phyloP scores from a whole-genome alignment of 2,329 filamentous ascomycete species.

The Rhynchosporium graminicola region DNA sequence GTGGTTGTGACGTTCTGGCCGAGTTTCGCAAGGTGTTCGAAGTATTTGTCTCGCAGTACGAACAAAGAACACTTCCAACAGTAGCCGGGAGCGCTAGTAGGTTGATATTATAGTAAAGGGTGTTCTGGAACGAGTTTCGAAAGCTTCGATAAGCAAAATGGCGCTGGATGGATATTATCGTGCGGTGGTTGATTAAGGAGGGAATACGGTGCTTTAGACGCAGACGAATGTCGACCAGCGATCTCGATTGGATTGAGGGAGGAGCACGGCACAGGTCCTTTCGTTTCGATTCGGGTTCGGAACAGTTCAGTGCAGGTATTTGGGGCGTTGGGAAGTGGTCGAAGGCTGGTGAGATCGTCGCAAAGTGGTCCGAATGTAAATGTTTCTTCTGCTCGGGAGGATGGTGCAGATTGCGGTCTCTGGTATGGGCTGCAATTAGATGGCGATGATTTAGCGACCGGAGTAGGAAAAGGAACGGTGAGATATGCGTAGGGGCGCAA shows the following conservation, averaged over 20 bases:
- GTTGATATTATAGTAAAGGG: slow-evolving; percentile 12
- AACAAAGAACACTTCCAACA: slow-evolving; percentile 23
- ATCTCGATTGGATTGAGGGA: slow-evolving; percentile 15
- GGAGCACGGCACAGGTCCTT: slow-evolving; percentile 12
- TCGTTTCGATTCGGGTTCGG: slow-evolving; percentile 7
- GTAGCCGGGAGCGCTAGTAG: slow-evolving; percentile 5
- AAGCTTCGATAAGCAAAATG: slow-evolving; percentile 7
- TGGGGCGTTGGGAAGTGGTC: slow-evolving; percentile 13
- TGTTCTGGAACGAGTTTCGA: slow-evolving; percentile 1
- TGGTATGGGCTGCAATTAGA: neutral
- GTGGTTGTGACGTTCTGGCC: slow-evolving; percentile 11
- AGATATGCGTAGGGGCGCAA: neutral
- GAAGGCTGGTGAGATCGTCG: slow-evolving; percentile 16
- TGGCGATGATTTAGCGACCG: neutral
- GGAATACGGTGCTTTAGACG: slow-evolving; percentile 20
- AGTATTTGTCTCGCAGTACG: neutral
- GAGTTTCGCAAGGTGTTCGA: slow-evolving; percentile 19
- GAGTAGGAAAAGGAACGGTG: slow-evolving; percentile 12
- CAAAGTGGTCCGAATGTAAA: slow-evolving; percentile 9
- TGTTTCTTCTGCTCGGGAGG: slow-evolving; percentile 13
- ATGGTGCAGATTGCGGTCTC: neutral
- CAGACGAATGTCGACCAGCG: slow-evolving; percentile 27
- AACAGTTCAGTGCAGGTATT: slow-evolving; percentile 6
- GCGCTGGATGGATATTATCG: slow-evolving; percentile 10
- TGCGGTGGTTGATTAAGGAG: slow-evolving; percentile 13